A percentile compares a stretch with the other conserved stretches of the same genome.
phyloP scores from a whole-genome alignment of 2,329 filamentous ascomycete genomes.

The Aspergillus pseudoterreus region DNA sequence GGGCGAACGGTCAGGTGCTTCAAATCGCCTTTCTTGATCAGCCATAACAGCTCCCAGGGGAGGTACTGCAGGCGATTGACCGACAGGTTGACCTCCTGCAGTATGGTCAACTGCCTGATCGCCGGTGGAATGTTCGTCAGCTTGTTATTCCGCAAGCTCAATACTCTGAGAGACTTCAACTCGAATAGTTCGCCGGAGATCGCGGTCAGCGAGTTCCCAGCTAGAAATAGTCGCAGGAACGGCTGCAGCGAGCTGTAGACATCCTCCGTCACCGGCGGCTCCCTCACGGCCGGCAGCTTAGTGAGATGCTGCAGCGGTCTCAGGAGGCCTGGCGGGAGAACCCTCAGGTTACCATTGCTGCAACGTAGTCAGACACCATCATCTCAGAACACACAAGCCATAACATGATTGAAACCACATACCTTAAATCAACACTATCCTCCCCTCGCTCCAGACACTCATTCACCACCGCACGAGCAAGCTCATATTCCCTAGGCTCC shows the following conservation, averaged over 20 bases:
- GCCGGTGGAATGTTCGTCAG: conserved; percentile 39
- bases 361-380: not conserved
- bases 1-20: conserved; percentile 37
- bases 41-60: conserved; percentile 44
- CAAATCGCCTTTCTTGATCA: conserved; percentile 36
- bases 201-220: conserved; percentile 37
- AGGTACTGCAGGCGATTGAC: conserved; percentile 41
- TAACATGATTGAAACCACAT: conserved; percentile 11
- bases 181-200: conserved; percentile 42
- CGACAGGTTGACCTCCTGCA: conserved; percentile 45
- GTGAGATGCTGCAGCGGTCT: conserved; percentile 38
- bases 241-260: conserved; percentile 38
- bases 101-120: conserved; percentile 38
- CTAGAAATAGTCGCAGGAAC: conserved; percentile 41
- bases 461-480: conserved; percentile 35
- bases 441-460: conserved; percentile 42
- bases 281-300: conserved; percentile 33
- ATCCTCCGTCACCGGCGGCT: conserved; percentile 34
- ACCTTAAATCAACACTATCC: conserved; percentile 46
- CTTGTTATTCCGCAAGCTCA: conserved; percentile 46
- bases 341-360: conserved; percentile 30
- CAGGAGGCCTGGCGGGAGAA: conserved; percentile 32
- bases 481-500: conserved; percentile 34
- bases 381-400: not conserved
- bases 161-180: conserved; percentile 37